Base-by-base conservation (phyloP, 2,329 filamentous ascomycete species). In the Xylariaceae sp. region DNA sequence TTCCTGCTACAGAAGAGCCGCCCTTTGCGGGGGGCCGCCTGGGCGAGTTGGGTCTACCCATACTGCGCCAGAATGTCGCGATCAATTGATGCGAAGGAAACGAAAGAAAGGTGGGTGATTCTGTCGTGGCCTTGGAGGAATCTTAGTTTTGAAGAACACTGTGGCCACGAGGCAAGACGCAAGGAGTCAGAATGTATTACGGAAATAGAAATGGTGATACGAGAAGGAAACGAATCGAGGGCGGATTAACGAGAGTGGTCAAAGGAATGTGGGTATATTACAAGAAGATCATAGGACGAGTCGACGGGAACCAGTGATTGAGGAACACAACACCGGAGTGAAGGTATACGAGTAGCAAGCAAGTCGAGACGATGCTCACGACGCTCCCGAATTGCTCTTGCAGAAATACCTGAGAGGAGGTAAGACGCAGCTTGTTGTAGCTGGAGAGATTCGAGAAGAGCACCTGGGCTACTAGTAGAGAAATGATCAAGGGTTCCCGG, bases 241-340 rank as follows among this genome's bases (percentile, higher is more conserved):
- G 58, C 44, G 30, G 61, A 63, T 69, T 67, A 77, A 77, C 67
- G 75, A 78, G 66, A 73, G 75, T 77, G 68, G 66, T 72, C 74
- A 78, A 76, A 67, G 69, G 49, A 51, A 51, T 15, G 73, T 61
- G 58, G 49, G 49, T 69, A 77, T 77, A 77, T 77, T 77, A 77
- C 70, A 76, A 76, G 17, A 52, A 55, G 56, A 63, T 49, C 62
- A 59, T 63, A 57, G 60, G 52, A 59, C 49, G n/a, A 37, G 58
- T 30, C 10, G 41, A 44, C 57, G 58, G 65, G 64, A 56, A 60
- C 59, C 57, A 60, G 64, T 45, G 13, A 15, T 41, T 62, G 58
- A 58, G 59, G 62, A 58, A 30, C 23, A 41, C 9, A 13, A 61
- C 49, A 30, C 55, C 30, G 49, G 30, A 59, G 53, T 57, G 39